phyloP scores from a whole-genome alignment of 1,139 yeast genomes.

The Debaryomycetaceae sp. region DNA sequence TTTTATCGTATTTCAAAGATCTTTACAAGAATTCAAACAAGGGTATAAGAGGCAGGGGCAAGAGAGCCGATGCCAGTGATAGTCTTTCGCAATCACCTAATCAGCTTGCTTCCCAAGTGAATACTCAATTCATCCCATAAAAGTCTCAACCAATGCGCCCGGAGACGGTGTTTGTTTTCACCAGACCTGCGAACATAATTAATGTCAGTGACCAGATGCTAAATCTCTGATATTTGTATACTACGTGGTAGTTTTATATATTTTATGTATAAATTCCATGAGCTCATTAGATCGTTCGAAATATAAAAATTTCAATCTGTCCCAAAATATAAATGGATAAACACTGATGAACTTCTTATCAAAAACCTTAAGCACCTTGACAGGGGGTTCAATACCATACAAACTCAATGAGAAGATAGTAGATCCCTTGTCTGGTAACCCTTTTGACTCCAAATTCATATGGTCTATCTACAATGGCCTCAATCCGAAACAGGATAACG shows the following conservation, averaged over 20 bases:
- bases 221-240: background rate
- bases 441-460: slow-evolving; percentile 26
- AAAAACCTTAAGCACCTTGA: slow-evolving; percentile 51
- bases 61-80: slow-evolving; percentile 21
- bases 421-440: slow-evolving; percentile 10
- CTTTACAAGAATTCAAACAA: slow-evolving; percentile 83
- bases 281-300: background rate
- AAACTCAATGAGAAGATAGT: slow-evolving; percentile 44
- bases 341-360: slow-evolving; percentile 57
- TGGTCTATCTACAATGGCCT: slow-evolving; percentile 52
- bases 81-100: background rate
- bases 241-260: background rate
- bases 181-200: background rate
- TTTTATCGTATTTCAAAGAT: slow-evolving; percentile 72
- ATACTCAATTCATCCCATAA: background rate
- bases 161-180: background rate
- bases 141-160: background rate
- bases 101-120: background rate
- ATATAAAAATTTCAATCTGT: background rate
- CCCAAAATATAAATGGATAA: background rate
- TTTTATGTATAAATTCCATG: background rate
- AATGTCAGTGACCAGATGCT: background rate
- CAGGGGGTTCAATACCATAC: slow-evolving; percentile 57
- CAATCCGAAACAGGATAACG: slow-evolving; percentile 35
- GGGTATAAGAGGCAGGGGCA: slow-evolving; percentile 90